Conservation (phyloP, 2,329 filamentous ascomycete species). For the Periconia sp. region DNA sequence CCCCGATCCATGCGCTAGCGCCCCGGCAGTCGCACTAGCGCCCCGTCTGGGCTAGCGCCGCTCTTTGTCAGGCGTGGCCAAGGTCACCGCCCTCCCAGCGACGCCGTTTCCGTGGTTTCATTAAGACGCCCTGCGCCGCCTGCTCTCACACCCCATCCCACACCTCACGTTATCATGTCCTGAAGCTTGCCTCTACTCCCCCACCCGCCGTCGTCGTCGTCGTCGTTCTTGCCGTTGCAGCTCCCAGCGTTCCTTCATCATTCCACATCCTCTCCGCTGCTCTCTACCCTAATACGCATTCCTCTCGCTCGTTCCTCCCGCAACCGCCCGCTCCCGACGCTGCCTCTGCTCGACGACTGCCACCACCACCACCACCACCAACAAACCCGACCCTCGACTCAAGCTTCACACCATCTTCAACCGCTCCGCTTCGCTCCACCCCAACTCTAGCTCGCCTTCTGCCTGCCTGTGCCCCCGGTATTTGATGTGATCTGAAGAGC, state of each 20-base stretch:
- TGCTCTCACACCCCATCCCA: constrained; percentile 10
- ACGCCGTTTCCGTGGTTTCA: constrained; percentile 1
- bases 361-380: constrained; percentile 22
- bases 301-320: constrained; percentile 28
- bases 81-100: no score
- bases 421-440: constrained; percentile 21
- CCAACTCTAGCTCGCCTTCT: constrained; percentile 18
- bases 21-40: no score
- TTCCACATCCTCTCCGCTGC: constrained; percentile 11
- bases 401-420: no score
- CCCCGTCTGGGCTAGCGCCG: no score
- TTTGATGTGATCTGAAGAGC: constrained; percentile 42
- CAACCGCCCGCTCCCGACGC: constrained; percentile 31
- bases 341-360: constrained; percentile 25
- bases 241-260: constrained; percentile 30
- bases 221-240: constrained; percentile 30
- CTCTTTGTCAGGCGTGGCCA: no score
- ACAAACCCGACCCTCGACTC: constrained; percentile 7
- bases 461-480: constrained; percentile 25
- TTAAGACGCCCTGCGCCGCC: constrained; percentile 4
- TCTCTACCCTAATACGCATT: constrained; percentile 20
- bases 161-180: no score
- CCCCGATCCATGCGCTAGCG: no score
- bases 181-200: constrained; percentile 11
- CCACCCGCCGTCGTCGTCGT: constrained; percentile 12